Base-by-base conservation (phyloP, 2,329 filamentous ascomycete species). In the Exophiala xenobiotica region DNA sequence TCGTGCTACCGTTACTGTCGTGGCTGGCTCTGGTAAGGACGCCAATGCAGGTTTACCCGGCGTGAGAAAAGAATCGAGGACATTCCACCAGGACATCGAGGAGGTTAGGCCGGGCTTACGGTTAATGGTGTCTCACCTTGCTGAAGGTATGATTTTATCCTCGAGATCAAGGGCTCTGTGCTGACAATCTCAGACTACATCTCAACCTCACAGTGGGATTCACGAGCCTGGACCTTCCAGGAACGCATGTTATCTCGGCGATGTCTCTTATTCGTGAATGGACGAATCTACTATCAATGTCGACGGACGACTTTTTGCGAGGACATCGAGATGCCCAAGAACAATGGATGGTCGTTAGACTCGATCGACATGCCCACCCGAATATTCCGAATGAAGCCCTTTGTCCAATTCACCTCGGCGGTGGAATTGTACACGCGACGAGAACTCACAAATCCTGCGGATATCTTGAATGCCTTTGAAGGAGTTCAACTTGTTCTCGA, bases 151-250 rank as follows among this genome's bases (percentile, higher is more conserved):
- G 51, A 49, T 7, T 6, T 35, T 16, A 18, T 14, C 8, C 6
- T 40, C 18, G 6, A n/a, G n/a, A n/a, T 18, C 39, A 2, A 2
- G 4, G 14, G 27, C 39, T 31, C 16, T 1, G 4, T 11, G 19
- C 22, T 22, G 20, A 22, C 35, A 43, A 20, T 51, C 14, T 6
- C 24, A 57, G 59, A 62, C 44, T 61, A 61, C 47, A 62, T 61
- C 22, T 67, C 66, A 4, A 61, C 49, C 20, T 62, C 60, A 9
- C 60, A 62, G 45, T 70, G 69, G 66, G 68, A 67, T 47, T 62
- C 59, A 1, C 62, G 70, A 31, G 68, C 66, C 0, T 72, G 70
- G 70, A 72, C 69, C 1, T 70, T 70, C 46, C 69, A 72, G 56
- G 69, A 72, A 54, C 57, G 65, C 23, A 59, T 72, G 20, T 64